Evolutionary conservation across 768 basidiomycete species (phyloP).

Genomic region (Sarcodon aspratus): DNA sequence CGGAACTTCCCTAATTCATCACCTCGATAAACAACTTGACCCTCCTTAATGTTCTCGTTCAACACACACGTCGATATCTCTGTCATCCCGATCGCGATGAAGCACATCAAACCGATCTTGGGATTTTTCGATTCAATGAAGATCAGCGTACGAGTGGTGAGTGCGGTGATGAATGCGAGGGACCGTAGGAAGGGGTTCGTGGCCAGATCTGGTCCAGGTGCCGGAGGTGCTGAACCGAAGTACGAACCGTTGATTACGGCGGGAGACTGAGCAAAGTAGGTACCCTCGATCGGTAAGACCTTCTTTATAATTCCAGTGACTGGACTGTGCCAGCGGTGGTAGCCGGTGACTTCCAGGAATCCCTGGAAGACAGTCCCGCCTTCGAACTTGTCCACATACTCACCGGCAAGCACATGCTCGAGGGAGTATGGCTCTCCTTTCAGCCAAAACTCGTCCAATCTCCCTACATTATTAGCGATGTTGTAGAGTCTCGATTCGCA

Average conservation of each 20-base stretch:
- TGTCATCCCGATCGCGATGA: conserved; percentile 47
- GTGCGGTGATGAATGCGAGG: conserved; percentile 29
- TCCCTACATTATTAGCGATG: conserved; percentile 26
- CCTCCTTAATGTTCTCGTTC: conserved; percentile 25
- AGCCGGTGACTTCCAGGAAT: conserved; percentile 41
- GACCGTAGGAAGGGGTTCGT: conserved; percentile 6
- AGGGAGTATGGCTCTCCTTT: conserved; percentile 55
- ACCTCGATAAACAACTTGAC: conserved; percentile 36
- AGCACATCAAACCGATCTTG: conserved; percentile 42
- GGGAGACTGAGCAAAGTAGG: conserved; percentile 33
- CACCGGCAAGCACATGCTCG: conserved; percentile 37
- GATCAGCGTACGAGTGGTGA: conserved; percentile 40
- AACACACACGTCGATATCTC: conserved; percentile 53
- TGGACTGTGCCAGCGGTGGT: conserved; percentile 57
- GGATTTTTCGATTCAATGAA: conserved; percentile 44
- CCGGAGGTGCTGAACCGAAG: conserved; percentile 6
- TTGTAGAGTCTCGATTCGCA: conserved; percentile 44
- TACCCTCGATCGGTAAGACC: conserved; percentile 34
- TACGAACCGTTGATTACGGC: neutral
- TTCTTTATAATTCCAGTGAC: conserved; percentile 32
- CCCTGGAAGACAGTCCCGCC: conserved; percentile 46
- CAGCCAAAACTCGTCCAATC: conserved; percentile 42
- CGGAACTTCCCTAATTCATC: conserved; percentile 54
- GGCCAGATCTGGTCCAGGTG: conserved; percentile 13
- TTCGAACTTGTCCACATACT: conserved; percentile 27